Conservation (phyloP, 2,329 filamentous ascomycete species). For the Ascochyta koolunga region DNA sequence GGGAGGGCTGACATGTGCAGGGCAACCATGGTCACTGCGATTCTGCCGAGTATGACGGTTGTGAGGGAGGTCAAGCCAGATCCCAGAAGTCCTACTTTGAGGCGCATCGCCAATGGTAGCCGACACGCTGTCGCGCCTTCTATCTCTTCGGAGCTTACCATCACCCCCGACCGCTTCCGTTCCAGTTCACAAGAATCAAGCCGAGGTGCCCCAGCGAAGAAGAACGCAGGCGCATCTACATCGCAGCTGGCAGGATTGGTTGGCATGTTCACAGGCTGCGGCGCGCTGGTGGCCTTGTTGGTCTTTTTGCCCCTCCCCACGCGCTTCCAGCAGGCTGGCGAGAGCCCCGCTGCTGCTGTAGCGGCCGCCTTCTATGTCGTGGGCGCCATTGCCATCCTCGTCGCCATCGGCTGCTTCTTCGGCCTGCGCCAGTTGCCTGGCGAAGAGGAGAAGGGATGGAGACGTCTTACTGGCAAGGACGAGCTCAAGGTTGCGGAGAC, state of each 20-base stretch:
- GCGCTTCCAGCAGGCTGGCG: slow-evolving; percentile 74
- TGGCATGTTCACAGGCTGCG: slow-evolving; percentile 89
- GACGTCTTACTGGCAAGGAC: slow-evolving; percentile 41
- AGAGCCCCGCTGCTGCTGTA: slow-evolving; percentile 75
- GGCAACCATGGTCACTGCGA: slow-evolving; percentile 95
- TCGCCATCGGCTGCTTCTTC: slow-evolving; percentile 77
- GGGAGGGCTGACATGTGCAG: slow-evolving; percentile 36
- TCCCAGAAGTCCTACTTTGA: slow-evolving; percentile 32
- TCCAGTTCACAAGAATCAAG: slow-evolving; percentile 36
- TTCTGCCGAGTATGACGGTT: slow-evolving; percentile 73
- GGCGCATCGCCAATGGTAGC: slow-evolving; percentile 43
- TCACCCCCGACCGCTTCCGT: slow-evolving; percentile 66
- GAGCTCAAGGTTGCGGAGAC: slow-evolving; percentile 28
- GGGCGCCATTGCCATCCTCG: slow-evolving; percentile 70
- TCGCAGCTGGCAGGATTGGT: slow-evolving; percentile 83
- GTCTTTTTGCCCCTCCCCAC: slow-evolving; percentile 89
- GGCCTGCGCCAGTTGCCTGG: slow-evolving; percentile 73
- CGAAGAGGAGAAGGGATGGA: slow-evolving; percentile 79
- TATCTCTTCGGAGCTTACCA: slow-evolving; percentile 75
- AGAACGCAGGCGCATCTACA: slow-evolving; percentile 51
- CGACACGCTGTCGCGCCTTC: slow-evolving; percentile 69
- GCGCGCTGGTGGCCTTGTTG: slow-evolving; percentile 80
- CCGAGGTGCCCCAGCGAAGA: slow-evolving; percentile 19
- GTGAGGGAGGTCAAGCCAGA: slow-evolving; percentile 33
- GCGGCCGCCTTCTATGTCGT: slow-evolving; percentile 89